Evolutionary conservation across 257 asterid species (phyloP).

Genomic region (Solanum dulcamara): DNA sequence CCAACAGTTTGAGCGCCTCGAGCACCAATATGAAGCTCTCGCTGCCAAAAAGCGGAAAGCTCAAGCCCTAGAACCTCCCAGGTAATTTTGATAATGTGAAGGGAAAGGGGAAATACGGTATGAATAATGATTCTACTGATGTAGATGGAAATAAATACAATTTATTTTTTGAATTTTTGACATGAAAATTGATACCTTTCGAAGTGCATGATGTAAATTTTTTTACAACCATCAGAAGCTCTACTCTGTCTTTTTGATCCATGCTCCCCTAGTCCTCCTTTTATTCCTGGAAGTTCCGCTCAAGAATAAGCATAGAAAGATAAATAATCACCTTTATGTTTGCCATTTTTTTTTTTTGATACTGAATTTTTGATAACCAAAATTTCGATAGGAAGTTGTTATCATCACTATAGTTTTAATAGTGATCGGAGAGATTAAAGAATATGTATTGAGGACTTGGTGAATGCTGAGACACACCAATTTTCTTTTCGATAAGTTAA

Average conservation of each 20-base stretch:
- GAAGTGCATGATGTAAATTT: neutral
- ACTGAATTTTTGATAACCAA: too few relatives aligned
- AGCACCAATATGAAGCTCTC: conserved; percentile 47
- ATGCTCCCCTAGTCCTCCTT: neutral
- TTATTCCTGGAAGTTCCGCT: neutral
- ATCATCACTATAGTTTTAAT: neutral
- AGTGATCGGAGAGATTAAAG: neutral
- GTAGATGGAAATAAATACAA: neutral
- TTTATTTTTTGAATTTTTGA: neutral
- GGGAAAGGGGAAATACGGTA: neutral
- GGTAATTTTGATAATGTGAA: conserved; percentile 5
- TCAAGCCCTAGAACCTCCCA: conserved; percentile 15
- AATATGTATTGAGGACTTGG: neutral
- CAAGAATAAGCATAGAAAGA: neutral
- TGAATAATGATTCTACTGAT: neutral
- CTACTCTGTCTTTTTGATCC: neutral
- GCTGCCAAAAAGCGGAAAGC: conserved; percentile 60
- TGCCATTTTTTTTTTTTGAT: neutral
- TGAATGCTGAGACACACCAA: neutral
- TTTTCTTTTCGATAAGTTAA: neutral
- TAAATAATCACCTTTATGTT: neutral
- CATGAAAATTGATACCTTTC: neutral
- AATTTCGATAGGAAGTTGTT: too few relatives aligned
- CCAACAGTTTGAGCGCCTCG: conserved; percentile 54
- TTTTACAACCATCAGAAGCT: neutral